These are phyloP conservation scores for Endocalyx cinctus DNA, from an alignment of 2,329 filamentous ascomycete genomes.

Conservation along the genomic window DNA sequence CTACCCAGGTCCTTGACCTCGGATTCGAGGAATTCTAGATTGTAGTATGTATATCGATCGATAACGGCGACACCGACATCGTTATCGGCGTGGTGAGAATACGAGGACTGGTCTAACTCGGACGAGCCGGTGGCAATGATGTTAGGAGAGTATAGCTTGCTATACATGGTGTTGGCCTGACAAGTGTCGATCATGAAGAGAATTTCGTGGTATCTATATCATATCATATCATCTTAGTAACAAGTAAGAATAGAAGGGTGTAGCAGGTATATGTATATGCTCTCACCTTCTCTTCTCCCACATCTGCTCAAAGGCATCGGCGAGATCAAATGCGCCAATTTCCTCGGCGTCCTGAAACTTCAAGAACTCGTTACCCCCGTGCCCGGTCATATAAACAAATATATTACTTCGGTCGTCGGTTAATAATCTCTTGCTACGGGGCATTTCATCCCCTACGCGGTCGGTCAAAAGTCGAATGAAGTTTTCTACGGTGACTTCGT, in stretches of 20 bases:
- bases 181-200: conserved; percentile 99
- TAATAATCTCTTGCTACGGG: conserved; percentile 85
- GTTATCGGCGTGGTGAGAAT: conserved; percentile 96
- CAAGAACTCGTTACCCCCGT: conserved; percentile 94
- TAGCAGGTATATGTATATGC: background rate
- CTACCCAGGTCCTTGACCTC: conserved; percentile 81
- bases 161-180: conserved; percentile 99
- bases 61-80: conserved; percentile 98
- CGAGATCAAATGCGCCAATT: conserved; percentile 92
- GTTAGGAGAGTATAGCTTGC: conserved; percentile 94
- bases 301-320: conserved; percentile 98
- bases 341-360: conserved; percentile 99
- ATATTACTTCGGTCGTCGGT: conserved; percentile 97
- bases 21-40: conserved; percentile 91
- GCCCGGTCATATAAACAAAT: conserved; percentile 97
- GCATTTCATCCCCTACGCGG: conserved; percentile 89
- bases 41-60: conserved; percentile 98
- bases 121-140: conserved; percentile 97
- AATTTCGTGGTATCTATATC: conserved; percentile 79
- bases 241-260: background rate
- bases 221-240: conserved; percentile 7
- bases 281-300: conserved; percentile 94
- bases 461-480: conserved; percentile 95
- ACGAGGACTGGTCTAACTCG: conserved; percentile 91
- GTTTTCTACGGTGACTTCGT: conserved; percentile 98